A percentile compares a stretch with the other conserved stretches of the same genome.
phyloP scores from a whole-genome alignment of 1,284 basidiomycete species.

The Phylloporus gajari region DNA sequence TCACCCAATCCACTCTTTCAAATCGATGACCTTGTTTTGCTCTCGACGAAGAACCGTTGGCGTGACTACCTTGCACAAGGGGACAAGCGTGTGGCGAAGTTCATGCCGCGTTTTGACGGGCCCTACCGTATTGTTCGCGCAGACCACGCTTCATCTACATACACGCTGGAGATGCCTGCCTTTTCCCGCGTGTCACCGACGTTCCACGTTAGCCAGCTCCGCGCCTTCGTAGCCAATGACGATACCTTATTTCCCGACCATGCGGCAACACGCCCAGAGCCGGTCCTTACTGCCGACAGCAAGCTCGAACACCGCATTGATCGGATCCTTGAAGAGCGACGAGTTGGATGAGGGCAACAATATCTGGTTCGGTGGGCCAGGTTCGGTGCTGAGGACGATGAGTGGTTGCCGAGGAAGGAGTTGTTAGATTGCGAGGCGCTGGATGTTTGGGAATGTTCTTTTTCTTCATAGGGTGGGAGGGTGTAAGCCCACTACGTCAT shows the following conservation, averaged over 20 bases:
- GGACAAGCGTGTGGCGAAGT: neutral
- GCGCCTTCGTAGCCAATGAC: neutral
- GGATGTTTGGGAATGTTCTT: neutral
- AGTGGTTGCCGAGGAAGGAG: neutral
- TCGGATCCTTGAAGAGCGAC: neutral
- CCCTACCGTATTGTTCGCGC: neutral
- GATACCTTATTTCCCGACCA: neutral
- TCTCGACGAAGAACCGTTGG: neutral
- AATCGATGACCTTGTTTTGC: neutral
- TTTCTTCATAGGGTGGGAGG: conserved; percentile 6
- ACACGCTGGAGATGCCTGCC: neutral
- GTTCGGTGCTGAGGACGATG: neutral
- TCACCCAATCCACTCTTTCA: neutral
- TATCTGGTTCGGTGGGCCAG: conserved; percentile 4
- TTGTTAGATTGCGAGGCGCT: neutral
- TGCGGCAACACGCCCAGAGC: neutral
- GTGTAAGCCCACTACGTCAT: conserved; percentile 10
- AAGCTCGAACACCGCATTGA: neutral
- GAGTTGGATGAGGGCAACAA: neutral
- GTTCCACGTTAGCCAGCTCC: conserved; percentile 1
- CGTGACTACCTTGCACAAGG: neutral
- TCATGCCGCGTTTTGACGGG: neutral
- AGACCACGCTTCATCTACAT: neutral
- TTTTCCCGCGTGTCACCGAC: neutral
- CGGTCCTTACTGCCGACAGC: neutral